These are phyloP conservation scores for Pachysandra terminalis DNA, from an alignment of 164 flowering plant genomes.

Conservation along the genomic window DNA sequence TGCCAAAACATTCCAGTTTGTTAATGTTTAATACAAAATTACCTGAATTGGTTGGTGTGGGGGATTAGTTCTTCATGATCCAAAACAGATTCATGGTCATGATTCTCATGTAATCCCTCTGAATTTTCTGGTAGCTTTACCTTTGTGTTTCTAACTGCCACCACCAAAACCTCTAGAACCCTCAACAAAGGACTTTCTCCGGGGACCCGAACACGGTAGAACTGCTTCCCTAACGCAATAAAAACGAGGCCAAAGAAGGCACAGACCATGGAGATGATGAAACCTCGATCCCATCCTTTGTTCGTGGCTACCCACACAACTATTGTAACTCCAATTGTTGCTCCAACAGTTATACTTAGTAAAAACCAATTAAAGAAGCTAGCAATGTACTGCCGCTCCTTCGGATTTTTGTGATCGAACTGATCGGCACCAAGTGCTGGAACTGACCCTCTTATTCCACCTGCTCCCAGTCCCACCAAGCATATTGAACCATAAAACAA, in stretches of 20 bases:
- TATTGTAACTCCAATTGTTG: slow-evolving; percentile 13
- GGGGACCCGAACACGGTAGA: slow-evolving; percentile 11
- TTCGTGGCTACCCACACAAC: slow-evolving; percentile 14
- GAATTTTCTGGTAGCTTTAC: slow-evolving; percentile 8
- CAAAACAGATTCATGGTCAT: not conserved
- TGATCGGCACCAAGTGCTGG: slow-evolving; percentile 18
- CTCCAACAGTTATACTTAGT: slow-evolving; percentile 10
- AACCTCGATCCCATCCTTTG: slow-evolving; percentile 14
- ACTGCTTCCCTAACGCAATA: slow-evolving; percentile 14
- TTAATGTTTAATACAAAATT: too few species aligned
- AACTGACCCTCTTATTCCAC: slow-evolving; percentile 16
- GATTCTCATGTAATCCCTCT: slow-evolving; percentile 5
- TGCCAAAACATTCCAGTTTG: not conserved
- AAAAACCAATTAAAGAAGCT: slow-evolving; percentile 13
- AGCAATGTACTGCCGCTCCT: slow-evolving; percentile 9
- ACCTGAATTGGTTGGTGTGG: slow-evolving; percentile 14
- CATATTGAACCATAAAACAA: slow-evolving; percentile 9
- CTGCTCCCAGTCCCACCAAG: slow-evolving; percentile 14
- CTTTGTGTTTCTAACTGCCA: not conserved
- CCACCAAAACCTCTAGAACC: slow-evolving; percentile 15
- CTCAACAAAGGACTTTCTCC: slow-evolving; percentile 14
- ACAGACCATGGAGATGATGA: slow-evolving; percentile 8
- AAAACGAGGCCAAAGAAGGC: slow-evolving; percentile 10
- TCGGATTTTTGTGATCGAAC: slow-evolving; percentile 5
- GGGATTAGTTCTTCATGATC: slow-evolving; percentile 2